These are phyloP conservation scores for Rhodotorula taiwanensis DNA, from an alignment of 768 basidiomycete species.

Conservation along the genomic window DNA sequence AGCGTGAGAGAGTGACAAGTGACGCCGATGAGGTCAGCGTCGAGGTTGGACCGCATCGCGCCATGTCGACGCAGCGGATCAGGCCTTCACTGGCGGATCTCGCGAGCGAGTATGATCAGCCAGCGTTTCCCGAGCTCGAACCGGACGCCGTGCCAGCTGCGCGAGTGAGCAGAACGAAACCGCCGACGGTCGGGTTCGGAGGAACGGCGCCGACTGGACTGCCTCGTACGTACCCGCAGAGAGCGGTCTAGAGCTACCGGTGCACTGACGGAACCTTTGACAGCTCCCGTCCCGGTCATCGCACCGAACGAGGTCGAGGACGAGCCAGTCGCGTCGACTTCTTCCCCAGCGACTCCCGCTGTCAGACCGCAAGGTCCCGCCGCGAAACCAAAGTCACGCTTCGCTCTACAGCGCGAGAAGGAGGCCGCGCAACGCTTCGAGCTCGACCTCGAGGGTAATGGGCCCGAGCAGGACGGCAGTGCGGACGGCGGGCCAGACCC, in stretches of 20 bases:
- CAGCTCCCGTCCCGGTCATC: constrained; percentile 15
- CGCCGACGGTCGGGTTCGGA: no score
- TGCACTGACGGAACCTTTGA: not conserved
- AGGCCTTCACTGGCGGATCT: constrained; percentile 26
- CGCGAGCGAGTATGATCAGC: constrained; percentile 15
- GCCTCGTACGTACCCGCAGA: no score
- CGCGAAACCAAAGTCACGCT: constrained; percentile 26
- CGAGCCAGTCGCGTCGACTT: no score
- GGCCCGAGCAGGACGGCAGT: not conserved
- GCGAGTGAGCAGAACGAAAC: not conserved
- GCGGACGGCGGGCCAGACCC: no score
- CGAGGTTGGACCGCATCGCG: not conserved
- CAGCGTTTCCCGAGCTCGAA: constrained; percentile 27
- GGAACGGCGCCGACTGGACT: no score
- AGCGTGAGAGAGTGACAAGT: no score
- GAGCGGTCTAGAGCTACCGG: no score
- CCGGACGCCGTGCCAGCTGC: constrained; percentile 8
- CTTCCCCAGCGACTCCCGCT: not conserved
- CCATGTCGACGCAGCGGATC: constrained; percentile 12
- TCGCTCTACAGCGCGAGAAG: constrained; percentile 31
- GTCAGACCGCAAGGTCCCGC: not conserved
- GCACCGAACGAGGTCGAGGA: not conserved
- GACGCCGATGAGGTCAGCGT: not conserved
- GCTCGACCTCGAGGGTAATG: constrained; percentile 12
- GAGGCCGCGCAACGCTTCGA: constrained; percentile 26